Evolutionary conservation across 148 eudicot genomes (phyloP), one percentile per base, ranked within the genome.

Genomic region (Amaranthus hypochondriacus): DNA sequence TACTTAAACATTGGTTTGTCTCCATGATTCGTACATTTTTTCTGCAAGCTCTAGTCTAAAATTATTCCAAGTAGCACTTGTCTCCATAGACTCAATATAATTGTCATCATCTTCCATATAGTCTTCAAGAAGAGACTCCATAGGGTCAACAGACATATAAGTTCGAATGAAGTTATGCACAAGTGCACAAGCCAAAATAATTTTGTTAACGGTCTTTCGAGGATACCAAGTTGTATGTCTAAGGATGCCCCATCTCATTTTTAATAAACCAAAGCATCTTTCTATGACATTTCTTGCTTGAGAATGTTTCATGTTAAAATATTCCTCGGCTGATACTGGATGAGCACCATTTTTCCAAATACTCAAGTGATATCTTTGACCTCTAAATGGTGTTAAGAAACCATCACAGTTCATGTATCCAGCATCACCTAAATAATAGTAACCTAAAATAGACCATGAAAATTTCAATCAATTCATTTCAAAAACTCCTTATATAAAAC

Each of bases 221-320:
- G 18, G 3, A 15, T 72, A 72, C 67, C 75, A 50, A 49, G 59
- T 72, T 7, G 58, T 50, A 5, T 51, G n/a, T n/a, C n/a, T n/a
- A n/a, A n/a, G n/a, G n/a, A n/a, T n/a, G n/a, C n/a, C n/a, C n/a
- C n/a, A n/a, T n/a, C n/a, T 73, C 68, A 73, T 62, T 61, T 61
- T 73, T 3, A 73, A 12, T 6, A 73, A 12, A 6, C 75, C 75
- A 73, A 62, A 73, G 46, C 62, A 73, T 64, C 69, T 42, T 15
- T 73, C 62, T 51, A 62, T 63, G 15, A 64, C 69, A 6, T 64
- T 73, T 14, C 67, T 73, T 62, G 68, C 75, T 73, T 73, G 59
- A 12, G 59, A 50, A 43, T 60, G 67, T 58, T 73, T 64, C 70
- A 62, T 63, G 39, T 73, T 73, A 54, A 6, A 73, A 54, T 51